A percentile compares a stretch with the other conserved stretches of the same genome.
These are phyloP conservation scores for Globisporangium sylvaticum DNA, from an alignment of 352 stramenopile genomes.

Conservation along the genomic window DNA sequence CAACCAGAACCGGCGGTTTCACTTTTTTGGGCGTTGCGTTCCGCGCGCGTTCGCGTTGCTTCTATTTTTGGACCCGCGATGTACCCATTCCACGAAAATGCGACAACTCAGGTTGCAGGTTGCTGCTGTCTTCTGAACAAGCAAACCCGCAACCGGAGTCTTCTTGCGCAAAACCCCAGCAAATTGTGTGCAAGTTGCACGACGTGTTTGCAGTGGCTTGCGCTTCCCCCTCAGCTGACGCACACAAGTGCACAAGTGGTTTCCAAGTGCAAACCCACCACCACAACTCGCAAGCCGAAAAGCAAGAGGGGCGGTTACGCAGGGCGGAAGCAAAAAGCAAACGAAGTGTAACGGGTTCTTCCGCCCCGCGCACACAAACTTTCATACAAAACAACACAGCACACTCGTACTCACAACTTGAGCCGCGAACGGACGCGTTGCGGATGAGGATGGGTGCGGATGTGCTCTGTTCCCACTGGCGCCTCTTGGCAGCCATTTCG, in stretches of 20 bases:
- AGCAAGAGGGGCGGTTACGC: neutral
- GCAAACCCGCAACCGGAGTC: too few species aligned
- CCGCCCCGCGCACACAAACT: neutral
- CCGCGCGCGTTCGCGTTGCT: constrained; percentile 6
- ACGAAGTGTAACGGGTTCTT: neutral
- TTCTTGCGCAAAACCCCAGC: neutral
- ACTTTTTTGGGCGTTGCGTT: constrained; percentile 6
- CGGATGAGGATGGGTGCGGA: neutral
- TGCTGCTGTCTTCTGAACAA: neutral
- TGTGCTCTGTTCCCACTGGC: neutral
- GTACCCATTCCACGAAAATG: constrained; percentile 2
- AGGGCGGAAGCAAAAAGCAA: neutral
- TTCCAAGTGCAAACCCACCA: too few species aligned
- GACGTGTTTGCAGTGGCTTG: neutral
- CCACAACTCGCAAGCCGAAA: neutral
- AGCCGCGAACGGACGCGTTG: neutral
- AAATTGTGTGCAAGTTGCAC: neutral
- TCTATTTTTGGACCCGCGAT: neutral
- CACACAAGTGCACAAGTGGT: neutral
- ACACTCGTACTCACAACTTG: neutral
- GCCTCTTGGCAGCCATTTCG: neutral
- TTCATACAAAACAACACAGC: neutral
- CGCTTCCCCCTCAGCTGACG: neutral
- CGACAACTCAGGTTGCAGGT: constrained; percentile 1
- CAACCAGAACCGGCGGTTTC: neutral